Base-by-base conservation (phyloP, 108 stramenopile genomes). In the Skeletonema grethae region DNA sequence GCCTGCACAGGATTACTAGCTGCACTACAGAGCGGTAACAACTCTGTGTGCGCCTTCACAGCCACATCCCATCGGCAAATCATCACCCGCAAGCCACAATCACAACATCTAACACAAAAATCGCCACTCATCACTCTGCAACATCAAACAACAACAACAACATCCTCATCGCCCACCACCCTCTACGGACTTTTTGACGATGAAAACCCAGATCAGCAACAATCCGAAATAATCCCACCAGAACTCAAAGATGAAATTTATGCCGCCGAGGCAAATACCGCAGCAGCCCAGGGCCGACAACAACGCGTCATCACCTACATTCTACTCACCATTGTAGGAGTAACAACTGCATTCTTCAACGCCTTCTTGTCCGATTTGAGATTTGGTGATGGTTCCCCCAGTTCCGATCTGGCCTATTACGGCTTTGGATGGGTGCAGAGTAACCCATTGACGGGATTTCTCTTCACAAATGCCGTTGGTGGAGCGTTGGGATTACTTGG, bases 381-480 rank as follows among this genome's bases (percentile, higher is more conserved):
- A 38, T 82, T 34, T 38, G 79, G 74, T 0, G 84, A 82, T 22
- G 82, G 82, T 0, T 64, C 75, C 10, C 77, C 83, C 0, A 60
- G 63, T 13, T 32, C 29, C 15, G 78, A 71, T 11, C 67, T 93
- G 39, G 61, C 57, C 7, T 80, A 88, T 18, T 70, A 79, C 38
- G 91, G 89, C 1, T 95, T 91, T 83, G 90, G 76, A 28, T 95
- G 91, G 91, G 87, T 92, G 5, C 65, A 86, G 38, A 43, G 53
- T 12, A 88, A 86, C 63, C 75, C 64, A 12, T 0, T 94, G 0
- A 63, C 56, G 16, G 53, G 67, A 22, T 89, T 90, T 63, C 68
- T 95, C 0, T 88, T 95, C n/a, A 73, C 69, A 15, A 95, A 87
- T 69, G 90, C 89, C 56, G 77, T 89, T 61, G 91, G 91, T 20